Evolutionary conservation across 176 grass and related monocot genomes (phyloP).

Genomic region (Juncus effusus): DNA sequence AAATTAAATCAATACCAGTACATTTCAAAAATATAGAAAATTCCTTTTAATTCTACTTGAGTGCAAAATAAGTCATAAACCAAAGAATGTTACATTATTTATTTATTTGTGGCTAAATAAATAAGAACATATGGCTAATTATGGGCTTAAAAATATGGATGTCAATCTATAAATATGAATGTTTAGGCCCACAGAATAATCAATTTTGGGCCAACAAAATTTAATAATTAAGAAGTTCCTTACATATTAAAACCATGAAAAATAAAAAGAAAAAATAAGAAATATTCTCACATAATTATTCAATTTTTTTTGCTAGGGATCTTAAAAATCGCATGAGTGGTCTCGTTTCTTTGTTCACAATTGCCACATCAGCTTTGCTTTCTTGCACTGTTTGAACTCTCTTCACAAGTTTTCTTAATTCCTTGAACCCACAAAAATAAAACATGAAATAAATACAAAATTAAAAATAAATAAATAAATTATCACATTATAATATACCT

Average conservation of each 20-base stretch:
- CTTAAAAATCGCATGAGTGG: slow-evolving; percentile 59
- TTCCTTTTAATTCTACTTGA: neutral
- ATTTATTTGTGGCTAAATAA: neutral
- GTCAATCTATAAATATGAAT: neutral
- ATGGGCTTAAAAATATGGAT: no score
- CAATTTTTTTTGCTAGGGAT: slow-evolving; percentile 63
- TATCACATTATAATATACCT: slow-evolving; percentile 42
- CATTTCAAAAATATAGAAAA: neutral
- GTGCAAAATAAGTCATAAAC: neutral
- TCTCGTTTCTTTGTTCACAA: slow-evolving; percentile 47
- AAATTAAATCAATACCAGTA: neutral
- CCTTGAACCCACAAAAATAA: slow-evolving; percentile 33
- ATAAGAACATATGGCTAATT: no score
- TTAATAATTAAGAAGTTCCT: no score
- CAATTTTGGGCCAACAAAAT: no score
- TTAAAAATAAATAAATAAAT: neutral
- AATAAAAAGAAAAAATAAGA: neutral
- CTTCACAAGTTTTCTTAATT: slow-evolving; percentile 69
- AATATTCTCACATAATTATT: slow-evolving; percentile 20
- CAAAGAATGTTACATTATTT: neutral
- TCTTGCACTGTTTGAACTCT: slow-evolving; percentile 57
- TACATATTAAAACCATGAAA: no score
- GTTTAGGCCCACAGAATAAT: neutral
- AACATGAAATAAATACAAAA: slow-evolving; percentile 13
- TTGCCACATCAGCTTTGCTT: slow-evolving; percentile 26